Percentiles rank a stretch among this genome's conserved stretches.
Conservation (phyloP, 768 basidiomycete species). For the Zangia roseola region DNA sequence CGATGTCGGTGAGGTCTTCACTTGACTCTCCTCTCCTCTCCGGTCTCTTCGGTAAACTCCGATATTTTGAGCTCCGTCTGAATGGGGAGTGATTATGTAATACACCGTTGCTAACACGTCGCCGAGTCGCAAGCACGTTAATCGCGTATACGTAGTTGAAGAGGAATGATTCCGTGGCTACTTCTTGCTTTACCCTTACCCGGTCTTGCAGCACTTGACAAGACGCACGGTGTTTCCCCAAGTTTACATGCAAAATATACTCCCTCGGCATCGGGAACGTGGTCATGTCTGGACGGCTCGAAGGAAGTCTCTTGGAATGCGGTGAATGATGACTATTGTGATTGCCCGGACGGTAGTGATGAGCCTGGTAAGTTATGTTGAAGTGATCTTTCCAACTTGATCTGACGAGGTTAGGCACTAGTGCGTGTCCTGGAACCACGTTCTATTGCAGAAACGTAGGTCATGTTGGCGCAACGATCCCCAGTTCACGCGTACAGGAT, state of each 20-base stretch:
- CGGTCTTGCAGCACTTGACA: slow-evolving; percentile 42
- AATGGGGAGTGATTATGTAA: slow-evolving; percentile 23
- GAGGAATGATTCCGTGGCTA: slow-evolving; percentile 50
- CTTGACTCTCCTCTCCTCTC: not conserved
- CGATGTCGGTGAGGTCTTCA: slow-evolving; percentile 18
- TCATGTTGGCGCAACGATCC: slow-evolving; percentile 78
- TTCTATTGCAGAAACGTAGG: slow-evolving; percentile 91
- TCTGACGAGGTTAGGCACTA: slow-evolving; percentile 56
- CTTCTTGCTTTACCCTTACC: slow-evolving; percentile 40
- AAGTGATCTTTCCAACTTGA: slow-evolving; percentile 6
- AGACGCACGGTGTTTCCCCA: slow-evolving; percentile 59
- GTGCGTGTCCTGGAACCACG: slow-evolving; percentile 70
- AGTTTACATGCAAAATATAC: slow-evolving; percentile 54
- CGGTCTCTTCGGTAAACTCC: slow-evolving; percentile 20
- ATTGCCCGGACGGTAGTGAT: slow-evolving; percentile 93
- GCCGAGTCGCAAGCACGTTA: not conserved
- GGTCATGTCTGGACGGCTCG: slow-evolving; percentile 81
- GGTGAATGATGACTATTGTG: slow-evolving; percentile 94
- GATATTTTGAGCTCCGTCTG: slow-evolving; percentile 20
- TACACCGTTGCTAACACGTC: not conserved
- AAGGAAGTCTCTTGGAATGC: slow-evolving; percentile 75
- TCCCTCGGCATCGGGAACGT: slow-evolving; percentile 49
- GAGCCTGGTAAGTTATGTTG: slow-evolving; percentile 67
- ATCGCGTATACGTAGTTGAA: not conserved
- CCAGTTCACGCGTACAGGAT: slow-evolving; percentile 83